Percentiles rank a stretch among this genome's conserved stretches.
These are phyloP conservation scores for Fomitopsis betulina DNA, from an alignment of 1,284 basidiomycete species.

Conservation along the genomic window DNA sequence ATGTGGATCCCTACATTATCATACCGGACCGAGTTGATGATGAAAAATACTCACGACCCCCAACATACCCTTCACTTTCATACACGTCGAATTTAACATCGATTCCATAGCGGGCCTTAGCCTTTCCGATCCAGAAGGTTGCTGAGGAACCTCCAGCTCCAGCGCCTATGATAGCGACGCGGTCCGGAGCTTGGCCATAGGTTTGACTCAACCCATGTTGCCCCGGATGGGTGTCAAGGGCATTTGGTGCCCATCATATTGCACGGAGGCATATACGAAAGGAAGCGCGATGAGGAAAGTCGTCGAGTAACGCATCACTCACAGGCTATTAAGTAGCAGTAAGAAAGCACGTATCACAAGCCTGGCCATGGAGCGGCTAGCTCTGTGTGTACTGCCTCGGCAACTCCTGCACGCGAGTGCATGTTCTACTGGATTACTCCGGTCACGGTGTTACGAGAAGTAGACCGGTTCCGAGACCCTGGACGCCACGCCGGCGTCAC, in stretches of 20 bases:
- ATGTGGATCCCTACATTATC: too few relatives aligned
- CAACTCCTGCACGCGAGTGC: too few relatives aligned
- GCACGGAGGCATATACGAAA: neutral
- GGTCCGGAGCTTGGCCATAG: neutral
- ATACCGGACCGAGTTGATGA: neutral
- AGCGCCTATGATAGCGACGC: slow-evolving; percentile 81
- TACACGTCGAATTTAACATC: slow-evolving; percentile 79
- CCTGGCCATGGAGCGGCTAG: too few relatives aligned
- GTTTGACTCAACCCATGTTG: neutral
- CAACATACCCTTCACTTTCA: slow-evolving; percentile 71
- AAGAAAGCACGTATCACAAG: too few relatives aligned
- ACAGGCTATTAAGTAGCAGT: too few relatives aligned
- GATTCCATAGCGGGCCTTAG: slow-evolving; percentile 60
- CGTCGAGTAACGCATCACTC: too few relatives aligned
- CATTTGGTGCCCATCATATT: neutral
- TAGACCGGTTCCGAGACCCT: too few relatives aligned
- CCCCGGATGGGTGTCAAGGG: neutral
- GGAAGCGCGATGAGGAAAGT: neutral
- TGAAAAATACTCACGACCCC: slow-evolving; percentile 67
- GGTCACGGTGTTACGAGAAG: too few relatives aligned
- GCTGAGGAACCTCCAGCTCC: slow-evolving; percentile 84
- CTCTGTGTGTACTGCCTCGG: too few relatives aligned
- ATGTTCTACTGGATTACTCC: too few relatives aligned
- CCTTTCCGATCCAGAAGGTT: slow-evolving; percentile 82
- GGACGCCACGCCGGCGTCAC: too few relatives aligned